Percentiles rank a stretch among this genome's conserved stretches.
These are phyloP conservation scores for Hypoxylon sp. DNA, from an alignment of 2,329 filamentous ascomycete genomes.

Conservation along the genomic window DNA sequence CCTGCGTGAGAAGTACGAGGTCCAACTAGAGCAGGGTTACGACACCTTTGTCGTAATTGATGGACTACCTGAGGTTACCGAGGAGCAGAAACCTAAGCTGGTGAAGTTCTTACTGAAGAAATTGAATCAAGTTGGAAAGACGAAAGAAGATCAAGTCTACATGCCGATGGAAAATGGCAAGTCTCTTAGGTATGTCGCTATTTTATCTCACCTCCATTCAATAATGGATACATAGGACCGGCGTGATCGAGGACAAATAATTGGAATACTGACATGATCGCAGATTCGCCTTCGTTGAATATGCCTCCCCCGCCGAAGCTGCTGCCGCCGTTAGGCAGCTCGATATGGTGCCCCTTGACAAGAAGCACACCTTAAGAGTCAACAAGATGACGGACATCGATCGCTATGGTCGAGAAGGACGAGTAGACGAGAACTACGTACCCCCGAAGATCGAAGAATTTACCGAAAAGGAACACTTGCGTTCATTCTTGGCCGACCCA, in stretches of 20 bases:
- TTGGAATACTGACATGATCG: conserved; percentile 25
- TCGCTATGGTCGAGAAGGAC: conserved; percentile 92
- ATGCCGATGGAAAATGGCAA: conserved; percentile 94
- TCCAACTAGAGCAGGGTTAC: conserved; percentile 94
- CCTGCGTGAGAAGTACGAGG: conserved; percentile 93
- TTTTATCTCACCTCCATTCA: neutral
- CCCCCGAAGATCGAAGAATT: conserved; percentile 87
- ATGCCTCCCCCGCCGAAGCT: conserved; percentile 89
- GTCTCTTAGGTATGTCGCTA: conserved; percentile 79
- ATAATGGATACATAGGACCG: neutral
- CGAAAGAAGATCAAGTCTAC: conserved; percentile 86
- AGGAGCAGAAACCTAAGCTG: conserved; percentile 93
- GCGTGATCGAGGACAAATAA: neutral
- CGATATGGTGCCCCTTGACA: conserved; percentile 89
- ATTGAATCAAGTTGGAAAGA: conserved; percentile 86
- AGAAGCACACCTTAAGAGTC: conserved; percentile 93
- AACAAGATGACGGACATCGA: conserved; percentile 99
- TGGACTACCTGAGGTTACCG: conserved; percentile 88
- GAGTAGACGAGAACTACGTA: conserved; percentile 91
- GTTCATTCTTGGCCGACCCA: conserved; percentile 91
- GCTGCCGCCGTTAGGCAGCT: conserved; percentile 90
- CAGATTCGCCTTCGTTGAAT: conserved; percentile 98
- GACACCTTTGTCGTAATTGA: conserved; percentile 98
- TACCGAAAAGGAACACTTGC: conserved; percentile 90
- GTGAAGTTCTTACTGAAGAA: conserved; percentile 97